Evolutionary conservation across 1,139 yeast species (phyloP).

Genomic region (Yamadazyma pseudoaaseri): DNA sequence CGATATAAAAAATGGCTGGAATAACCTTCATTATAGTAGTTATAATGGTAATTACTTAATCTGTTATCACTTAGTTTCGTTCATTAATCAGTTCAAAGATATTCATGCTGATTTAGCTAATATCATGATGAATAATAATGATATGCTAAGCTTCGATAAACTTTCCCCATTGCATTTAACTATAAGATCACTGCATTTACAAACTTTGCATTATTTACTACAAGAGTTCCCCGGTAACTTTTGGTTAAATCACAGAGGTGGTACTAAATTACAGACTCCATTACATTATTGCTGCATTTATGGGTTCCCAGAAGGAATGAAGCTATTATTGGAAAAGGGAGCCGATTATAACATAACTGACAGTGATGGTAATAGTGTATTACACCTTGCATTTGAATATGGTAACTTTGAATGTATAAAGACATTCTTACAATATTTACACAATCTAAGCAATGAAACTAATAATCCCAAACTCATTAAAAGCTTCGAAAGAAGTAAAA

Average conservation of each 20-base stretch:
- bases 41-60: conserved; percentile 76
- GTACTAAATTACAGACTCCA: conserved; percentile 61
- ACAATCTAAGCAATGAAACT: conserved; percentile 13
- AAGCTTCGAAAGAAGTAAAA: conserved; percentile 32
- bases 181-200: conserved; percentile 62
- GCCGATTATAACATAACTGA: conserved; percentile 68
- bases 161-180: conserved; percentile 80
- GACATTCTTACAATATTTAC: conserved; percentile 46
- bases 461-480: conserved; percentile 45
- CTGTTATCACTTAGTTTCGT: conserved; percentile 56
- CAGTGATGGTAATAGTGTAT: conserved; percentile 67
- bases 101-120: conserved; percentile 17
- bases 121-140: conserved; percentile 21
- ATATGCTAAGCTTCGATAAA: conserved; percentile 57
- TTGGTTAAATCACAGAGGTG: conserved; percentile 54
- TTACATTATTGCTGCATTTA: conserved; percentile 68
- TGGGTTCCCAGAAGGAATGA: conserved; percentile 71
- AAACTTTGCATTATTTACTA: conserved; percentile 75
- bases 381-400: conserved; percentile 78
- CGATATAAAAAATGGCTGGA: conserved; percentile 81
- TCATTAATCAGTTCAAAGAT: conserved; percentile 23
- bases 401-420: conserved; percentile 68
- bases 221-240: conserved; percentile 74
- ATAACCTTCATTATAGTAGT: conserved; percentile 85
- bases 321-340: conserved; percentile 72